Evolutionary conservation across 805 yeast genomes (phyloP).

Genomic region (Saccharomycopsis capsularis): DNA sequence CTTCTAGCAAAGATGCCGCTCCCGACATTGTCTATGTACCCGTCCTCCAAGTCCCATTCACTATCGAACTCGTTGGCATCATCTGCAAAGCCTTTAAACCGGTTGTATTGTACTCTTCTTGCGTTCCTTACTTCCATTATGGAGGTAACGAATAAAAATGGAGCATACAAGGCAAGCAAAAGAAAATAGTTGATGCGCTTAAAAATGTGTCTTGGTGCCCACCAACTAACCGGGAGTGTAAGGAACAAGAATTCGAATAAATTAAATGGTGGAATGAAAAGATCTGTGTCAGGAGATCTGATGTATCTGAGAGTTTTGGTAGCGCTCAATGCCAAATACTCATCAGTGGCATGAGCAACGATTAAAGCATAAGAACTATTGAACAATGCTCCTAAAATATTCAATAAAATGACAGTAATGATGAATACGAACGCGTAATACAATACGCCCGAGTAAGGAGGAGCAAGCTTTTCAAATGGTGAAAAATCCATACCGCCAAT

Average conservation of each 20-base stretch:
- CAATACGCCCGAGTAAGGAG: constrained; percentile 75
- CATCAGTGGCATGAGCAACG: constrained; percentile 75
- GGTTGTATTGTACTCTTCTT: constrained; percentile 32
- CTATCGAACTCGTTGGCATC: constrained; percentile 33
- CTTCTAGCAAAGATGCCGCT: constrained; percentile 8
- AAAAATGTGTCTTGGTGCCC: constrained; percentile 30
- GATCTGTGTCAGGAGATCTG: constrained; percentile 82
- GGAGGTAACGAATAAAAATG: constrained; percentile 55
- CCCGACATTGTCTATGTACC: constrained; percentile 18
- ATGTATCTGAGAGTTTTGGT: constrained; percentile 77
- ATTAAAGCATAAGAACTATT: constrained; percentile 79
- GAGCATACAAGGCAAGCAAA: constrained; percentile 63
- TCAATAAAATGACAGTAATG: constrained; percentile 67
- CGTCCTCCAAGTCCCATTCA: constrained; percentile 26
- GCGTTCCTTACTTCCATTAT: constrained; percentile 61
- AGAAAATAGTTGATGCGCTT: constrained; percentile 43
- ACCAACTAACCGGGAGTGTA: constrained; percentile 35
- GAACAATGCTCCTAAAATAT: constrained; percentile 78
- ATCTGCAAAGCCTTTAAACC: constrained; percentile 33
- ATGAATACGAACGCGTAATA: constrained; percentile 75
- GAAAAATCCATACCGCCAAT: constrained; percentile 69
- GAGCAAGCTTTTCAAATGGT: constrained; percentile 66
- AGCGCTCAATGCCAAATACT: constrained; percentile 77
- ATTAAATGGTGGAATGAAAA: constrained; percentile 81
- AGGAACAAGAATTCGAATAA: constrained; percentile 54